Evolutionary conservation across 495 filamentous ascomycete genomes (phyloP), one percentile per base, ranked within the genome.

Genomic region (Aspergillus conjunctus): DNA sequence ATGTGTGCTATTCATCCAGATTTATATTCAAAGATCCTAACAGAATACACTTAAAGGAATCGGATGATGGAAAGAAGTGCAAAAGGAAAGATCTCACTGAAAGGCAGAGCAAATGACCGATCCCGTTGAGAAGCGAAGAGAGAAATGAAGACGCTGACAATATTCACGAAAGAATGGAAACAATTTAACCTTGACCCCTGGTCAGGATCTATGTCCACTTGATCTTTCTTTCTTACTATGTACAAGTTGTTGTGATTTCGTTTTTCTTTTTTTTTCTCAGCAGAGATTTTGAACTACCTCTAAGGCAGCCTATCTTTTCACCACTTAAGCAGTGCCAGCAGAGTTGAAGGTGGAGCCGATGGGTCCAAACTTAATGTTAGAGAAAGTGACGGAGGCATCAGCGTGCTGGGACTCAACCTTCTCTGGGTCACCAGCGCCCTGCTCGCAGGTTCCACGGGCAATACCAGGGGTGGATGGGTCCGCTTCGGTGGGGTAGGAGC

Each of bases 361-460:
- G 22, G 85, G 82, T 21, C 88, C 88, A 63, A 84, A 83, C 72
- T 85, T 83, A 72, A 91, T 87, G 78, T 88, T 88, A 51, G 81
- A 86, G 76, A 82, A 91, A 66, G 77, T 80, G 30, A 90, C 88
- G 11, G 77, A 76, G n/a, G 87, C 76, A 65, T 81, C 74, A 56
- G 83, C 70, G 53, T 73, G 65, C 33, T 75, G 66, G 56, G 75
- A 21, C 75, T 90, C 87, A 56, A 93, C 80, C 46, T 82, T 81
- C 21, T 73, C 67, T 14, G 90, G 89, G 33, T 77, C 79, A 63
- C 89, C 89, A 20, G 83, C 86, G 67, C 76, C 78, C 56, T 78
- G 80, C 44, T 81, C 53, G 74, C 91, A 94, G 59, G 82, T 81
- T 52, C 90, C 91, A 71, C 91, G 88, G 65, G 80, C 80, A 54